Evolutionary conservation across 2,329 filamentous ascomycete genomes (phyloP), one percentile per base, ranked within the genome.

Genomic region (Nectriaceae sp.): DNA sequence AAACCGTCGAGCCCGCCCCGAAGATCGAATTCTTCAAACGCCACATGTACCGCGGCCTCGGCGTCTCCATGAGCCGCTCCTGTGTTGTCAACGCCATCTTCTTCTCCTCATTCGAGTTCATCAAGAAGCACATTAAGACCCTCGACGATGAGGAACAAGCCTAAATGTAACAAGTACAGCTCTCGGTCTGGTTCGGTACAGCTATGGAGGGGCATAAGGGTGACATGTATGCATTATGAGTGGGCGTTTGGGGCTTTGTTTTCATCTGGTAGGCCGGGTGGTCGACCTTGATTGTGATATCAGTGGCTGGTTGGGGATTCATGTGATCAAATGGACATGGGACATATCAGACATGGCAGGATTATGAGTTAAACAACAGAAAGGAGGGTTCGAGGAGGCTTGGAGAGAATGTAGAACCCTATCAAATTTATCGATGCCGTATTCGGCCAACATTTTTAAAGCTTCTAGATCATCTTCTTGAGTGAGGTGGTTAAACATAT

Each of bases 61-160:
- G 85, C 19, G 89, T 94, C 21, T 92, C 88, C 31, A 92, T 94
- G 84, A 80, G 83, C 56, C 84, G 90, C 47, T 92, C 89, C 11
- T 91, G 88, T 61, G 77, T 90, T 44, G 85, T 94, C 59, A 95
- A 95, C 66, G 89, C 89, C 57, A 88, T 95, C 61, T 95, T 95
- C 77, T 95, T 95, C 73, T 91, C 88, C 37, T 87, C 85, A 33
- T 95, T 94, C 66, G 90, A 95, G 71, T 85, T 90, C 61, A 80
- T 89, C 61, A 94, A 94, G 73, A 86, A 85, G 66, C 76, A 77
- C 55, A 82, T 84, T 68, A 78, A 80, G 62, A 68, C 72, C 10
- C 70, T 80, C 55, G 77, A 82, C 33, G 77, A 82, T 42, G 61
- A 67, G 19, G 50, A 54, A 29, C 53, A 33, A 45, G 33, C 26